Base-by-base conservation (phyloP, 768 basidiomycete species). In the Mycena floridula region DNA sequence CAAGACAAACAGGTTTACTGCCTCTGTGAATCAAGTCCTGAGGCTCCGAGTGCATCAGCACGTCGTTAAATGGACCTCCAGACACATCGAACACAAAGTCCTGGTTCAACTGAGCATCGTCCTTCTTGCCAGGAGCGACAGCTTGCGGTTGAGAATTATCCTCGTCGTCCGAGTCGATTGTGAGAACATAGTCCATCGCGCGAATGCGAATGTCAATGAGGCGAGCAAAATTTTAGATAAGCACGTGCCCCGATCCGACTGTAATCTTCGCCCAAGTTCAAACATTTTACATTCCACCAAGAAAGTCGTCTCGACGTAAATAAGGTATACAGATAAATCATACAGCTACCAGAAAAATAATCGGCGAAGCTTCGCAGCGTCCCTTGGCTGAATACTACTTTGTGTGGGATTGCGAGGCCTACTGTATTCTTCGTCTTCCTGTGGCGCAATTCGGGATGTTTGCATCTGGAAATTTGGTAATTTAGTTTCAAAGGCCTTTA, bases 31-130 rank as follows among this genome's bases (percentile, higher is more conserved):
- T 79, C 26, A 77, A 54, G 56, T 84, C 86, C 39, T 72, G 60
- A n/a, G 72, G 27, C 66, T 68, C 15, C 55, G 51, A 28, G 55
- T 21, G 64, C 63, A 28, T 64, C 22, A 79, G 59, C 20, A 81
- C 60, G 32, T 85, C 80, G 13, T 62, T 57, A 50, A 85, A 85
- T 21, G 78, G 79, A 58, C 89, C 86, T 24, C 80, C 87, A 30
- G 73, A 74, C 13, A 84, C 54, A 62, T 92, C 89, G 57, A 97
- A 95, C 25, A 75, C 71, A 58, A 95, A 91, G 43, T 85, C 83
- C 12, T 86, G 87, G 62, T 95, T 76, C 28, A 97, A 71, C 45
- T 72, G 75, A 27, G 69, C 72, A 25, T 79, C 81, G 27, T 83
- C 84, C 38, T 61, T 63, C 23, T 67, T 63, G n/a, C 4, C 24